Conservation (phyloP, 805 yeast species). For the Myxozyma monticola region DNA sequence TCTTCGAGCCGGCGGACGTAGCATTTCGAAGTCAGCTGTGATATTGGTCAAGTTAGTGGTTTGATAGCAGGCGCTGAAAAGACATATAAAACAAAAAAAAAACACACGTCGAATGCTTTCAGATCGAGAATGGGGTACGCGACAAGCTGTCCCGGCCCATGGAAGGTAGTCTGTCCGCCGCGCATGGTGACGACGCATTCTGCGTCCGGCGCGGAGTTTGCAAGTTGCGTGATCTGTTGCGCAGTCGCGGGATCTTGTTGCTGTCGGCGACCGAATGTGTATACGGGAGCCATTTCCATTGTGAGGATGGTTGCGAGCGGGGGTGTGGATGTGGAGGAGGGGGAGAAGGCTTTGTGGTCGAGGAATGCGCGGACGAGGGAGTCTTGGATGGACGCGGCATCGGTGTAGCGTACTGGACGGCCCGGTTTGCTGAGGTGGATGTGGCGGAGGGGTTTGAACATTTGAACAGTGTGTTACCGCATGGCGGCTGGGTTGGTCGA, state of each 20-base stretch:
- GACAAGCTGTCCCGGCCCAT: constrained; percentile 93
- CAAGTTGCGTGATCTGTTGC: constrained; percentile 19
- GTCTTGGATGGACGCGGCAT: constrained; percentile 8
- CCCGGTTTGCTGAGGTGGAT: constrained; percentile 11
- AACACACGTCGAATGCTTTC: constrained; percentile 47
- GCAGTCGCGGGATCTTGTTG: constrained; percentile 36
- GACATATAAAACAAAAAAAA: background rate
- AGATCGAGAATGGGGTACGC: constrained; percentile 79
- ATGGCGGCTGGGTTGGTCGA: too few species aligned
- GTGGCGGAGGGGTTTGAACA: constrained; percentile 9
- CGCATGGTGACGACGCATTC: constrained; percentile 74
- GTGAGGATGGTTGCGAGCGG: constrained; percentile 72
- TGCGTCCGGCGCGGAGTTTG: constrained; percentile 41
- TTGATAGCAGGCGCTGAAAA: constrained; percentile 33
- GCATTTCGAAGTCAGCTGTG: constrained; percentile 60
- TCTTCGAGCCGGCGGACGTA: constrained; percentile 64
- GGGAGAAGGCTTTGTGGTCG: background rate
- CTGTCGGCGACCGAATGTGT: constrained; percentile 90
- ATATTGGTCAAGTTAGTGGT: too few species aligned
- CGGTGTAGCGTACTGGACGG: constrained; percentile 5
- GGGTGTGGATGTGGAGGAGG: background rate
- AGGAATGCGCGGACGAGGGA: constrained; percentile 6
- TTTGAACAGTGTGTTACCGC: background rate
- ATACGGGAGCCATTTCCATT: constrained; percentile 81
- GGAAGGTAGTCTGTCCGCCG: constrained; percentile 97